These are phyloP conservation scores for Dianthus caryophyllus DNA, from an alignment of 148 eudicot species.

Conservation along the genomic window DNA sequence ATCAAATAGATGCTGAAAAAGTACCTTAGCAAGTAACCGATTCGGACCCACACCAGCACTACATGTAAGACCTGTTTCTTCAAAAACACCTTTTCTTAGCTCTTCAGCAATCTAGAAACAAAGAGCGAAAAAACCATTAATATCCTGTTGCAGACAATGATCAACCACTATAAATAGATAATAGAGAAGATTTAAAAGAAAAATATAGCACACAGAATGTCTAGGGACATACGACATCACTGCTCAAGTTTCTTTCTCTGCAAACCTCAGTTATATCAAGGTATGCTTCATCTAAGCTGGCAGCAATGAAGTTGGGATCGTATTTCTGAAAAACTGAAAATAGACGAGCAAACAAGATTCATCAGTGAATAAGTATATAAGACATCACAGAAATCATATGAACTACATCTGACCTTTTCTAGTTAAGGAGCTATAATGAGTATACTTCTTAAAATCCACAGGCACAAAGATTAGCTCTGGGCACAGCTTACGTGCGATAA, in stretches of 20 bases:
- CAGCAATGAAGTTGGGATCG: conserved; percentile 78
- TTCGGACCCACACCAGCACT: conserved; percentile 97
- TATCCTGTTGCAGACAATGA: not conserved
- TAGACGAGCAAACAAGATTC: conserved; percentile 12
- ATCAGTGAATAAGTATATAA: conserved; percentile 7
- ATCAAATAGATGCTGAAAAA: not conserved
- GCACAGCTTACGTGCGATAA: conserved; percentile 89
- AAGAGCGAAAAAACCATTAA: conserved; percentile 14
- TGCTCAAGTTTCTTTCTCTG: conserved; percentile 53
- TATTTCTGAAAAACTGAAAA: conserved; percentile 68
- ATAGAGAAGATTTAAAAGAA: not conserved
- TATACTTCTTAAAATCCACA: conserved; percentile 77
- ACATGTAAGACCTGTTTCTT: conserved; percentile 92
- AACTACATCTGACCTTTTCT: conserved; percentile 60
- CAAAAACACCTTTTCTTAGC: conserved; percentile 62
- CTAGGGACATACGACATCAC: conserved; percentile 45
- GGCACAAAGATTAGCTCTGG: conserved; percentile 91
- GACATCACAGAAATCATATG: not conserved
- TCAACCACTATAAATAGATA: not conserved
- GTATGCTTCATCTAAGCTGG: conserved; percentile 97
- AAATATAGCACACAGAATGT: not conserved
- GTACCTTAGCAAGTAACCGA: conserved; percentile 92
- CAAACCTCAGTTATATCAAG: conserved; percentile 86
- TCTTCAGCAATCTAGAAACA: conserved; percentile 73
- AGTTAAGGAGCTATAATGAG: conserved; percentile 75